A percentile compares a stretch with the other conserved stretches of the same genome.
Evolutionary conservation across 2,329 filamentous ascomycete genomes (phyloP).

Genomic region (Chaetomium olivaceum): DNA sequence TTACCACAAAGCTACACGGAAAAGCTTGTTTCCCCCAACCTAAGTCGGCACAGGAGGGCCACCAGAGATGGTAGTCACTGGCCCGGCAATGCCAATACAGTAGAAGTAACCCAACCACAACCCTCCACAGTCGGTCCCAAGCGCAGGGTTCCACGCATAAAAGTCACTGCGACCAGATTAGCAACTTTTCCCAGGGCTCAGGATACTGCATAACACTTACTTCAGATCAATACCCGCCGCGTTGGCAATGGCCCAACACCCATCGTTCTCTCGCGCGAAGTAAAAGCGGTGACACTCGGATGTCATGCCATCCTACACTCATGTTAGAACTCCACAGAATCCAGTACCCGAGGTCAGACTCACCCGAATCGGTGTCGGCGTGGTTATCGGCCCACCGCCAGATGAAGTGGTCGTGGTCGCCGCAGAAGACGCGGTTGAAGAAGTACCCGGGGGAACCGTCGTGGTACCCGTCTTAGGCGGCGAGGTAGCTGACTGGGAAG

Average conservation of each 20-base stretch:
- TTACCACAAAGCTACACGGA: background rate
- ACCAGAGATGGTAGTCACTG: background rate
- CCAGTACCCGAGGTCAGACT: background rate
- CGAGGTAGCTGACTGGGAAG: background rate
- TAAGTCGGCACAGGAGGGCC: conserved; percentile 4
- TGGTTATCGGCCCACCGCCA: background rate
- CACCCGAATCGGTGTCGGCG: background rate
- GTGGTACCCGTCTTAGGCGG: background rate
- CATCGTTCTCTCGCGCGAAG: background rate
- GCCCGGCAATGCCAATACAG: conserved; percentile 8
- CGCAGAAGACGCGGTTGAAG: background rate
- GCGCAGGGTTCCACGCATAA: background rate
- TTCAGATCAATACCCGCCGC: background rate
- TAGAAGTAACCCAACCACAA: conserved; percentile 8
- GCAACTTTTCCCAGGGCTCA: background rate
- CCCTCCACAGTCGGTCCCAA: conserved; percentile 7
- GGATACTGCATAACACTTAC: background rate
- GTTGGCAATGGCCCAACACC: conserved; percentile 8
- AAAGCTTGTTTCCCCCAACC: background rate
- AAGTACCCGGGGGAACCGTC: background rate
- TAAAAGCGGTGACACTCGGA: background rate
- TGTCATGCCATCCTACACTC: background rate
- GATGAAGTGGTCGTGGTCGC: background rate
- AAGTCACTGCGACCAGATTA: background rate
- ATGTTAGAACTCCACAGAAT: background rate